phyloP scores from a whole-genome alignment of 2,329 filamentous ascomycete species.

The Ophiostoma perfectum region DNA sequence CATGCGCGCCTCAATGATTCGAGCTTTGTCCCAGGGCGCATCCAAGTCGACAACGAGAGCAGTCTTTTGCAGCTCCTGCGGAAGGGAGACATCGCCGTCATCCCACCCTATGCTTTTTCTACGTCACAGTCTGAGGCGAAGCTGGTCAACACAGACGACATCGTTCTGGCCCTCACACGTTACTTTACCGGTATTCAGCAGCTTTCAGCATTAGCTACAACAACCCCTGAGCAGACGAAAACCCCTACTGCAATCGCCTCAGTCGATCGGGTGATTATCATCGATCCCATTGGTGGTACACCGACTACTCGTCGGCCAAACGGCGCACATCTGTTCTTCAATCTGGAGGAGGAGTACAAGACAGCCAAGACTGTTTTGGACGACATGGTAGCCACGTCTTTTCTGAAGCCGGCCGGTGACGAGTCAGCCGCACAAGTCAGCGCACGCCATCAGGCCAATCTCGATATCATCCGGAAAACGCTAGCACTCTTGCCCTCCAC shows the following conservation, averaged over 20 bases:
- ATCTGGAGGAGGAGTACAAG: conserved; percentile 83
- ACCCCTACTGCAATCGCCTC: conserved; percentile 40
- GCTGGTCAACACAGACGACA: conserved; percentile 49
- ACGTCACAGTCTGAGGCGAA: conserved; percentile 38
- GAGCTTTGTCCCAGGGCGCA: conserved; percentile 33
- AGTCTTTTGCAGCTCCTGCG: conserved; percentile 61
- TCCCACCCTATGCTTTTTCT: conserved; percentile 48
- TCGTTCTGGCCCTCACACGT: conserved; percentile 69
- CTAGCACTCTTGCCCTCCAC: conserved; percentile 73
- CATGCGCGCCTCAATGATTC: conserved; percentile 29
- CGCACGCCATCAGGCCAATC: conserved; percentile 59
- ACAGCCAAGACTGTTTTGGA: conserved; percentile 60
- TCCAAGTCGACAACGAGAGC: conserved; percentile 43
- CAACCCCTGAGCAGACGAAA: conserved; percentile 29
- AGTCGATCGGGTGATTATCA: conserved; percentile 79
- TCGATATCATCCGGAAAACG: conserved; percentile 64
- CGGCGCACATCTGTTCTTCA: conserved; percentile 78
- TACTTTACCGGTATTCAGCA: conserved; percentile 64
- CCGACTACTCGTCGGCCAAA: conserved; percentile 59
- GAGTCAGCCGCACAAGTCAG: conserved; percentile 23
- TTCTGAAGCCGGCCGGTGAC: not conserved
- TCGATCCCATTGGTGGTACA: conserved; percentile 82
- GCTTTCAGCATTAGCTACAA: not conserved
- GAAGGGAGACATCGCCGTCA: conserved; percentile 64
- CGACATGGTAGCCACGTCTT: conserved; percentile 21